Conservation (phyloP, 1,284 basidiomycete species). For the Amylostereum chailletii region DNA sequence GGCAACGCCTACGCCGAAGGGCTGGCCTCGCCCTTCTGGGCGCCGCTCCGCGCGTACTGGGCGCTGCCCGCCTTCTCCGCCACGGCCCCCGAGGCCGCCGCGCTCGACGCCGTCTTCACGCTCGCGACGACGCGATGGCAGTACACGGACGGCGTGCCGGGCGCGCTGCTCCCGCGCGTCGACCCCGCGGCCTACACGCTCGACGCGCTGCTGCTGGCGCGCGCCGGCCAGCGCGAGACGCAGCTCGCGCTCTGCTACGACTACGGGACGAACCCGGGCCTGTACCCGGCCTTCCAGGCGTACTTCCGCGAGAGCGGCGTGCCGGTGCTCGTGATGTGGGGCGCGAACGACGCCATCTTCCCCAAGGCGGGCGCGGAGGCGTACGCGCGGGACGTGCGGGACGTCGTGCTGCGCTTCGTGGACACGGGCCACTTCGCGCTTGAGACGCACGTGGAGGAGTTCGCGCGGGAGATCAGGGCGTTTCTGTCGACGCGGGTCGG, state of each 20-base stretch:
- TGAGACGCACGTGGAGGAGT: constrained; percentile 25
- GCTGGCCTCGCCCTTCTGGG: constrained; percentile 32
- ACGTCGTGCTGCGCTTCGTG: constrained; percentile 30
- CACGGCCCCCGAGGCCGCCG: constrained; percentile 15
- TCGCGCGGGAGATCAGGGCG: constrained; percentile 21
- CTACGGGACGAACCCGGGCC: constrained; percentile 31
- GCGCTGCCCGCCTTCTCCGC: constrained; percentile 15
- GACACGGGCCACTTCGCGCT: constrained; percentile 40
- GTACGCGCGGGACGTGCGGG: constrained; percentile 28
- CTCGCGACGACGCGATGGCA: constrained; percentile 27
- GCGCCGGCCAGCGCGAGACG: constrained; percentile 27
- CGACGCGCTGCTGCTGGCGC: constrained; percentile 30
- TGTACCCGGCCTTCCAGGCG: constrained; percentile 37
- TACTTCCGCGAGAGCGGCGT: constrained; percentile 31
- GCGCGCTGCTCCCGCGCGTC: constrained; percentile 20
- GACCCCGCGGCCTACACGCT: constrained; percentile 30
- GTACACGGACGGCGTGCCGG: constrained; percentile 27
- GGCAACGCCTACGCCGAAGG: constrained; percentile 41
- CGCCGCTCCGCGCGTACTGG: constrained; percentile 27
- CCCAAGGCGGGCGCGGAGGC: constrained; percentile 34
- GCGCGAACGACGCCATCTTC: constrained; percentile 36
- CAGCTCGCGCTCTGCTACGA: constrained; percentile 36
- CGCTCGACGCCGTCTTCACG: constrained; percentile 16
- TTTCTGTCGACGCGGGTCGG: constrained; percentile 17
- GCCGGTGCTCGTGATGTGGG: constrained; percentile 39